These are phyloP conservation scores for Ophiocordyceps unilateralis DNA, from an alignment of 2,329 filamentous ascomycete genomes.

Conservation along the genomic window DNA sequence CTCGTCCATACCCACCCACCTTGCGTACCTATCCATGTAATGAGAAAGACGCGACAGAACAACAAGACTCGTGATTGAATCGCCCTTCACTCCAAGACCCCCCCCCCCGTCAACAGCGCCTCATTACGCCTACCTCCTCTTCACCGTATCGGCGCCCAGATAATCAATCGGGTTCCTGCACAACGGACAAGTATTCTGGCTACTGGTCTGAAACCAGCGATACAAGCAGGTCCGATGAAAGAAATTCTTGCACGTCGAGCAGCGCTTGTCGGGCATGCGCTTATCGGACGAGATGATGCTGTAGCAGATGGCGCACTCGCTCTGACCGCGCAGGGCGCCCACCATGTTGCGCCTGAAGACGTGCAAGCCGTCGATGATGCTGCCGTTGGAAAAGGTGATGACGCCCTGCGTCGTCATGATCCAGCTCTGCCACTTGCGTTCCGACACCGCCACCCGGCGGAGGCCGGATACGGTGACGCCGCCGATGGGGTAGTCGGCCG, in stretches of 20 bases:
- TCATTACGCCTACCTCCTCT: constrained; percentile 15
- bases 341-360: constrained; percentile 78
- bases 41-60: too few species aligned
- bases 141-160: constrained; percentile 21
- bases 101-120: too few species aligned
- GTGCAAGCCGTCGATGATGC: constrained; percentile 69
- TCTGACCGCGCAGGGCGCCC: constrained; percentile 79
- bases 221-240: constrained; percentile 86
- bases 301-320: constrained; percentile 94
- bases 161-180: constrained; percentile 77
- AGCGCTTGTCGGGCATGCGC: constrained; percentile 81
- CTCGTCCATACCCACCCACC: too few species aligned
- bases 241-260: constrained; percentile 79
- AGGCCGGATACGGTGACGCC: constrained; percentile 59
- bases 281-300: constrained; percentile 80
- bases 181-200: constrained; percentile 77
- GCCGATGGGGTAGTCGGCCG: constrained; percentile 67
- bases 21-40: too few species aligned
- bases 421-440: constrained; percentile 89
- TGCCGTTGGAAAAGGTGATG: constrained; percentile 84
- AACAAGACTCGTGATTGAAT: too few species aligned
- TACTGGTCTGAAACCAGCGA: constrained; percentile 94
- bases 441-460: constrained; percentile 71
- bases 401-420: constrained; percentile 75
- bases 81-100: too few species aligned